Base-by-base conservation (phyloP, 2,329 filamentous ascomycete genomes). In the Cercospora janseana region DNA sequence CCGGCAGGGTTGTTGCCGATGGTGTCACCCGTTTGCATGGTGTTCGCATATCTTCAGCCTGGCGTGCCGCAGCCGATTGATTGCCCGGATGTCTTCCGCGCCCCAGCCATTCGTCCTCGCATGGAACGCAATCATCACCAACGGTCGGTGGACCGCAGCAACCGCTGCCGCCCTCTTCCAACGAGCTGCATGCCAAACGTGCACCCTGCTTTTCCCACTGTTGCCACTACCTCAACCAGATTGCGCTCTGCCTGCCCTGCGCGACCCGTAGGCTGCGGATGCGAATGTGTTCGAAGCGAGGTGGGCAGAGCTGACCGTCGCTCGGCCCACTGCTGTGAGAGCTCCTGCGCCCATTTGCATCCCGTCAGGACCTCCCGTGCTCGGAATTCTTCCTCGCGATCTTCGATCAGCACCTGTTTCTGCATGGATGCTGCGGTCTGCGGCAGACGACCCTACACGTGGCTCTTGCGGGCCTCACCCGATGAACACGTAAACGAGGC, bases 41-140 rank as follows among this genome's bases (percentile, higher is more conserved):
- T n/a, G 27, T 38, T 41, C 28, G 43, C 35, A 37, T 52, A 47
- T 52, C n/a, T n/a, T n/a, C n/a, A n/a, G 49, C 49, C 28, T 27
- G 31, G 24, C 16, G 18, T 37, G 43, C 49, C 43, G 49, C 49
- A 51, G 43, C 47, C 6, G 49, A 52, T 52, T 43, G 32, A 46
- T 46, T 38, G 44, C 27, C 44, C 44, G 44, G 44, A 46, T 35
- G 10, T 13, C 21, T 12, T 13, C 38, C 38, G 31, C 44, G 44
- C 44, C 31, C 37, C 37, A 26, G 37, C 37, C 21, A 41, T 41
- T 41, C n/a, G n/a, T n/a, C n/a, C n/a, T n/a, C n/a, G n/a, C n/a
- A n/a, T n/a, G n/a, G n/a, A n/a, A n/a, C n/a, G n/a, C n/a, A n/a
- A n/a, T n/a, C n/a, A n/a, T n/a, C n/a, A n/a, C n/a, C n/a, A n/a